A percentile compares a stretch with the other conserved stretches of the same genome.
phyloP scores from a whole-genome alignment of 139 green algal species.

The Limnomonas spitsbergensis region DNA sequence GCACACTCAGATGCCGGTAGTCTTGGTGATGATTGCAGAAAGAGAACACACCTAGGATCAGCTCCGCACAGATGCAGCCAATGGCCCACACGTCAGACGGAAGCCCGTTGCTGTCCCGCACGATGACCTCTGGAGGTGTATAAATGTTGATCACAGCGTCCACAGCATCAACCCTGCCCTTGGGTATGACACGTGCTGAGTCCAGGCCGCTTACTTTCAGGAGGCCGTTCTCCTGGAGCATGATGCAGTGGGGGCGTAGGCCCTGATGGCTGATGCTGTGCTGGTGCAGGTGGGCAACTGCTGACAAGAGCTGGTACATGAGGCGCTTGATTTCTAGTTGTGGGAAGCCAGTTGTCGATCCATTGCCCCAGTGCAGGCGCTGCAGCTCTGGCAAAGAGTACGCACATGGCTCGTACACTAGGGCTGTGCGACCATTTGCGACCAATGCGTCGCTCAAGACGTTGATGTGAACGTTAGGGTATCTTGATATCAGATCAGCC shows the following conservation, averaged over 20 bases:
- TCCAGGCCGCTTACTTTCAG: not conserved
- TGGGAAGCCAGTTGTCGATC: not conserved
- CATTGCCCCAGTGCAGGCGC: not conserved
- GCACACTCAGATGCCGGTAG: too few relatives aligned
- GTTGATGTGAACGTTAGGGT: not conserved
- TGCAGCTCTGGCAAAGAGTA: not conserved
- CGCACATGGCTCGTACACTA: not conserved
- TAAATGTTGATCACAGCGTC: not conserved
- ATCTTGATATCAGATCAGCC: not conserved
- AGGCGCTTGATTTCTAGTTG: not conserved
- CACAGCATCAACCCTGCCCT: not conserved
- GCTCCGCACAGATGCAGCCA: slow-evolving; percentile 16
- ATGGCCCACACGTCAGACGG: slow-evolving; percentile 4
- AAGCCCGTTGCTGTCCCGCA: not conserved
- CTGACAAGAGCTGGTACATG: slow-evolving; percentile 10
- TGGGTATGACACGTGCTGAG: not conserved
- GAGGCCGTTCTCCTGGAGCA: slow-evolving; percentile 4
- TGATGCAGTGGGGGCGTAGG: not conserved
- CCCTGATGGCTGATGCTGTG: not conserved
- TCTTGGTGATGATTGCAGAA: too few relatives aligned
- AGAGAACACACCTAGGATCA: not conserved
- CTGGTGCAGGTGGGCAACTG: slow-evolving; percentile 6
- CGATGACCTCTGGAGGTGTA: not conserved
- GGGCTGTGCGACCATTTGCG: not conserved
- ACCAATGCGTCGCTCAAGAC: not conserved